Base-by-base conservation (phyloP, 257 asterid species). In the Ehretia macrophylla region DNA sequence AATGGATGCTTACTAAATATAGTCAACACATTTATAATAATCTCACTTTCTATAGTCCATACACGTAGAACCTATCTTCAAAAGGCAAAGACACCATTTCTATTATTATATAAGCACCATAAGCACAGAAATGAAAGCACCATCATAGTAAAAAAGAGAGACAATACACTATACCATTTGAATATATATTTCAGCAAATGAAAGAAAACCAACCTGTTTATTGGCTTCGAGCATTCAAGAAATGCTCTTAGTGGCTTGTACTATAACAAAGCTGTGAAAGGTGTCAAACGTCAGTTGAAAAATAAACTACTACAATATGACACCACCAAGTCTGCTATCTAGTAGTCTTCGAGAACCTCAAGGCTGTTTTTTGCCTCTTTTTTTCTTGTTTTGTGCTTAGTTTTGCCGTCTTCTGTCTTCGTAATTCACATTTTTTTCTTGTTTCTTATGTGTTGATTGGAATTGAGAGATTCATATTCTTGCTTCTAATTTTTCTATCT, bases 391-490 rank as follows among this genome's bases (percentile, higher is more conserved):
- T 51, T 49, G 11, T 54, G 17, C 3, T 27, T 18, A 20, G 9
- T n/a, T 61, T 61, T 44, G 19, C 27, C 40, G 52, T 46, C 32
- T 10, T 32, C 55, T 55, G 14, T 42, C 37, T 18, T 62, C 72
- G 27, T 48, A 23, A 56, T 59, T 58, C 65, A 62, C 70, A 17
- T 66, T 57, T 59, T 57, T 59, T 52, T 42, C 23, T 66, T 67
- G 67, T 58, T n/a, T 20, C 47, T 1, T 53, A 54, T 64, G 11
- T 44, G 75, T 56, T 45, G 79, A 63, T 48, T 16, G 56, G 66
- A 73, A 77, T 67, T 72, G 88, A 75, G 95, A 78, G 91, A 81
- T 67, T 68, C 79, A 51, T 37, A 66, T 58, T 66, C 6, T 13
- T 52, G 38, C 62, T 19, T 46, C 17, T 72, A 44, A 12, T n/a